Evolutionary conservation across 2,329 filamentous ascomycete genomes (phyloP), one percentile per base, ranked within the genome.

Genomic region (Metarhizium sp.): DNA sequence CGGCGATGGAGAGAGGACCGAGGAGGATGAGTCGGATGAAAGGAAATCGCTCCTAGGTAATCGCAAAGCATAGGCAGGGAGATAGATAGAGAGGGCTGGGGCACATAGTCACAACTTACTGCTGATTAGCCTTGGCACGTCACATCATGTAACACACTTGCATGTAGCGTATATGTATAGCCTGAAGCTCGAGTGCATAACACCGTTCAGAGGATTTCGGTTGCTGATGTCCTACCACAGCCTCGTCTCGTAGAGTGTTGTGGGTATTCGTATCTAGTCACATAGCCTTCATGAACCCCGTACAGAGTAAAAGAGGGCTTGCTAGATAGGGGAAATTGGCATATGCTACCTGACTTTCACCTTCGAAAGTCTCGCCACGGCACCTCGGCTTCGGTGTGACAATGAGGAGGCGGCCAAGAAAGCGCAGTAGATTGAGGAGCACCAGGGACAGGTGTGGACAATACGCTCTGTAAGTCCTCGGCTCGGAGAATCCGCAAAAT

Each of bases 1-100:
- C 75, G 92, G 92, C 0, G 88, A 97, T 66, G 94, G 94, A 0
- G 92, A 97, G 76, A 81, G 79, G 63, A 85, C 82, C 3, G 60
- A 69, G 36, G 67, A 46, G 20, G 48, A 50, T 3, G 18, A 25
- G 36, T 4, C 38, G 36, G 47, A 40, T 30, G 40, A 51, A 20
- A 25, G 20, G 3, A 30, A 10, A 3, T 43, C 5, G 36, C 20
- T 38, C 48, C 34, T 48, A 16, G 25, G 45, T 3, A 30, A 30
- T 48, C 7, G 20, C 20, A 48, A 48, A 30, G 45, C 8, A 18
- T 48, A 25, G 18, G 25, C 4, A 25, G 25, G 25, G 25, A 25
- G 13, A 32, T 6, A 14, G 14, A 53, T 50, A 36, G 7, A 50
- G 8, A 42, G 16, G 14, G n/a, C 16, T 25, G 32, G 38, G 13